Conservation (phyloP, 2,329 filamentous ascomycete genomes). For the Teratosphaeria viscida region DNA sequence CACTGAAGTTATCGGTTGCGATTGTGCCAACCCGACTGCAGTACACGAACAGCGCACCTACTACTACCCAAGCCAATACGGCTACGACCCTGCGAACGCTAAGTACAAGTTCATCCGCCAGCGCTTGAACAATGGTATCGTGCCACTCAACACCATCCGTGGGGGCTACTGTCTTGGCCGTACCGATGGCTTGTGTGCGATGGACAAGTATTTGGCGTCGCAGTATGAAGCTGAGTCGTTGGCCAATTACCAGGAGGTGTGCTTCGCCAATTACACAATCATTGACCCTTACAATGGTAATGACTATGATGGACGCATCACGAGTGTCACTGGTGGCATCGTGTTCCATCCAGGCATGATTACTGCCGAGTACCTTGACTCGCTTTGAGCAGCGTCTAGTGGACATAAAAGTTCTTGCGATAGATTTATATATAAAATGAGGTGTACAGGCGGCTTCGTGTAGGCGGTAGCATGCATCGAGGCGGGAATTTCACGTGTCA, state of each 20-base stretch:
- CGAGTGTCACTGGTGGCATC: slow-evolving; percentile 12
- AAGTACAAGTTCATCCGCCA: slow-evolving; percentile 41
- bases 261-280: slow-evolving; percentile 40
- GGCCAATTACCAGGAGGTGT: slow-evolving; percentile 39
- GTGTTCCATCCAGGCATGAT: slow-evolving; percentile 12
- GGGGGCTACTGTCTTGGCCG: slow-evolving; percentile 35
- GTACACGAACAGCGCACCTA: slow-evolving; percentile 30
- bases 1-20: slow-evolving; percentile 47
- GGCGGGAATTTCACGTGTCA: neutral
- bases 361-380: slow-evolving; percentile 9
- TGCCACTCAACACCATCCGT: slow-evolving; percentile 38
- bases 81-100: slow-evolving; percentile 31
- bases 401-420: neutral
- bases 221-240: slow-evolving; percentile 30
- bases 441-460: neutral
- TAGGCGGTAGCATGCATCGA: neutral
- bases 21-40: slow-evolving; percentile 28
- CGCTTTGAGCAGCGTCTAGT: neutral
- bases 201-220: slow-evolving; percentile 33
- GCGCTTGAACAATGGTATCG: slow-evolving; percentile 40
- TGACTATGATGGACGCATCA: slow-evolving; percentile 33
- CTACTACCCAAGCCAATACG: slow-evolving; percentile 37
- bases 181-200: slow-evolving; percentile 36
- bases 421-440: neutral
- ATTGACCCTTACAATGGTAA: slow-evolving; percentile 26